Conservation (phyloP, 140 eudicot genomes). For the Cichorium intybus region DNA sequence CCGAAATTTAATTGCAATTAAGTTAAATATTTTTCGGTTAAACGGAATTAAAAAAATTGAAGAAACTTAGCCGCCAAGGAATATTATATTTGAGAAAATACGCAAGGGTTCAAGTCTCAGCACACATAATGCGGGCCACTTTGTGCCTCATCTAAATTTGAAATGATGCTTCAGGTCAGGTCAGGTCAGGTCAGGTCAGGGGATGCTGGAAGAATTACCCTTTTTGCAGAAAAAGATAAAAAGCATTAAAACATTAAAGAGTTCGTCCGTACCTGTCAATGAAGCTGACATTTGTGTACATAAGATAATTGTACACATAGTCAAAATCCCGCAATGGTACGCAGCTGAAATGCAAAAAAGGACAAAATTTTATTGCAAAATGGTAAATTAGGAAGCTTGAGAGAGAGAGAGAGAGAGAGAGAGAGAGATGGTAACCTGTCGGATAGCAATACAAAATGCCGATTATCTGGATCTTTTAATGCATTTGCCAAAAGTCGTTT, state of each 20-base stretch:
- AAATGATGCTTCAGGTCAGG: no score
- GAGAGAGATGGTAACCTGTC: constrained; percentile 49
- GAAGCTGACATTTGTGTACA: constrained; percentile 83
- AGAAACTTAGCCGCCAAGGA: no score
- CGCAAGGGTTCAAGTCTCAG: no score
- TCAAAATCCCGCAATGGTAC: constrained; percentile 82
- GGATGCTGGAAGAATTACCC: no score
- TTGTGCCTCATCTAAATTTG: no score
- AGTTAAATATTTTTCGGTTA: background rate
- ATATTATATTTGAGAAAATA: no score
- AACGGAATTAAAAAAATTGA: background rate
- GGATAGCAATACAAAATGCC: constrained; percentile 85
- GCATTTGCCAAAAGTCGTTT: constrained; percentile 82
- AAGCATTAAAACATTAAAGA: background rate
- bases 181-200: no score
- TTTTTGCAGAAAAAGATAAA: no score
- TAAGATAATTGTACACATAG: constrained; percentile 83
- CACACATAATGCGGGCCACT: no score
- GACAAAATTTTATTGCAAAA: constrained; percentile 3
- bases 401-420: background rate
- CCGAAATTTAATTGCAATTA: background rate
- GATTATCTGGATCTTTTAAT: constrained; percentile 76
- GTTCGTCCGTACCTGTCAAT: constrained; percentile 58
- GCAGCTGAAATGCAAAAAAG: constrained; percentile 58
- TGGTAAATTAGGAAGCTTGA: background rate